Evolutionary conservation across 257 asterid species (phyloP), one percentile per base, ranked within the genome.

Genomic region (Sherardia arvensis): DNA sequence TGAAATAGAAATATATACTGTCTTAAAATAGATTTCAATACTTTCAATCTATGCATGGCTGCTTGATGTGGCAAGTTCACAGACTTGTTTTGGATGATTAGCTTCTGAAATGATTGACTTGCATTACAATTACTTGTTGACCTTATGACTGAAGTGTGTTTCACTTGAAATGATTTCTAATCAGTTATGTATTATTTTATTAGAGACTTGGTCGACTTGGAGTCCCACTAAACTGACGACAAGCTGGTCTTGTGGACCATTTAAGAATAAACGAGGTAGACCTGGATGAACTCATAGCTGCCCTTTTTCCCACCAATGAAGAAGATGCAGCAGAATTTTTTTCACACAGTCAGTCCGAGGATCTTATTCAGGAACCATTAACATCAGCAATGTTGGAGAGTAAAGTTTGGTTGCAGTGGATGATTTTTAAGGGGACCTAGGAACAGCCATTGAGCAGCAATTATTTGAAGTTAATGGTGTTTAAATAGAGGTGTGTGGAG

Each of bases 401-500:
- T 74, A 70, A 85, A 77, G 32, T 23, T 53, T 92, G 99, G 99
- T 65, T 89, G 79, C 87, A 78, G 66, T 92, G 99, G 96, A 64
- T 92, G 88, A 92, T 92, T 97, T 92, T 92, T 28, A 88, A 85
- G 70, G 84, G 17, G 86, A 89, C 18, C 97, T 95, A 1, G 61
- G 71, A 12, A 29, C 57, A 66, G 88, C 90, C n/a, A 70, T 92
- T 18, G 82, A 77, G 64, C 69, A n/a, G n/a, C n/a, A 72, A 73
- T 82, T 92, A 56, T 78, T 82, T 62, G 66, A 81, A 63, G 30
- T 82, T 73, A 76, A 80, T 73, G 77, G 76, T 62, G 79, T 82
- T 29, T 81, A 81, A 70, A 87, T 79, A n/a, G 97, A 96, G 67
- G 96, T 92, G 67, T 92, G 99, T 80, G 96, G 97, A 68, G 80